Percentiles rank a stretch among this genome's conserved stretches.
Conservation (phyloP, 495 filamentous ascomycete genomes). For the Penicillium silybi region DNA sequence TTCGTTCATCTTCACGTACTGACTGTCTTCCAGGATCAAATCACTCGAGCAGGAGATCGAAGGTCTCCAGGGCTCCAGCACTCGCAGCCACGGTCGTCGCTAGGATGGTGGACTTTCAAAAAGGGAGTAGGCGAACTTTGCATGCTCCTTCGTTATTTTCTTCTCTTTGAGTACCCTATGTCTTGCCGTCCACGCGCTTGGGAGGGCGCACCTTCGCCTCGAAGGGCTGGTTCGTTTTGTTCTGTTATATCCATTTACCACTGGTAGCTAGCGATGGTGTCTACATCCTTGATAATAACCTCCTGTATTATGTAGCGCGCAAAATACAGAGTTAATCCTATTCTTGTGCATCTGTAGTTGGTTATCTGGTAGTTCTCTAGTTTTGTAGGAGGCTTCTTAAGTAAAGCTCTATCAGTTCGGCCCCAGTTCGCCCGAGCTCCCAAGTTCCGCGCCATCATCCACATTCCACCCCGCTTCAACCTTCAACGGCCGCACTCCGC, state of each 20-base stretch:
- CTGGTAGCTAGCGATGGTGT: slow-evolving; percentile 50
- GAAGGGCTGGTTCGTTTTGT: slow-evolving; percentile 29
- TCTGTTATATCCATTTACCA: slow-evolving; percentile 39
- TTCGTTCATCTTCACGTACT: slow-evolving; percentile 16
- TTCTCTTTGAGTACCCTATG: slow-evolving; percentile 41
- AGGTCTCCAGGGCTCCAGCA: slow-evolving; percentile 84
- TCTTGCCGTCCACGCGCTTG: slow-evolving; percentile 24
- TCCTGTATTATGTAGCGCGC: slow-evolving; percentile 40
- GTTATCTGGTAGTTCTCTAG: background rate
- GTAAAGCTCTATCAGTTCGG: background rate
- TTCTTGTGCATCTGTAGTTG: background rate
- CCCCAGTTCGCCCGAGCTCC: background rate
- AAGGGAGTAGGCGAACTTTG: slow-evolving; percentile 30
- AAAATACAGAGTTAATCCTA: slow-evolving; percentile 29
- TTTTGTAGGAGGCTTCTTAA: background rate
- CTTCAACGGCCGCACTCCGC: background rate
- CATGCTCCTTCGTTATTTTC: slow-evolving; percentile 34
- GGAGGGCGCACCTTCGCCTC: slow-evolving; percentile 27
- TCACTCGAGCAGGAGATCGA: slow-evolving; percentile 90
- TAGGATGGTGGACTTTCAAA: slow-evolving; percentile 47
- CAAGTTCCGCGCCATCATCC: background rate
- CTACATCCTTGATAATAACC: slow-evolving; percentile 49
- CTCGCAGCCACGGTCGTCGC: slow-evolving; percentile 93
- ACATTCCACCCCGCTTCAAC: background rate
- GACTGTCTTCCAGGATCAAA: slow-evolving; percentile 66